Evolutionary conservation across 75 land plant genomes (phyloP).

Genomic region (Chamaecyparis obtusa): DNA sequence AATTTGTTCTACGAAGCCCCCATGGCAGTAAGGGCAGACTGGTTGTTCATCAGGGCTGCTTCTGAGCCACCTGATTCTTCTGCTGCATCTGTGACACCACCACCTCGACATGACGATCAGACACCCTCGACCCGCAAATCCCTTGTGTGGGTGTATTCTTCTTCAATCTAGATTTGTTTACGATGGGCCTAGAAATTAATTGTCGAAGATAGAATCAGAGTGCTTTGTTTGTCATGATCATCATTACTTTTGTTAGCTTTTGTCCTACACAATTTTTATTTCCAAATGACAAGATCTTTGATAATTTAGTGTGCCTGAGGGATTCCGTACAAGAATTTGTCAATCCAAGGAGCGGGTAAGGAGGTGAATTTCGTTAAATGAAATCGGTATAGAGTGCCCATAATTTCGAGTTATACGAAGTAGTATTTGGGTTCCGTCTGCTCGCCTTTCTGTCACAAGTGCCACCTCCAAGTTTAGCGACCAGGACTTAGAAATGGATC

Average conservation of each 20-base stretch:
- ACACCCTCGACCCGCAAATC: not conserved
- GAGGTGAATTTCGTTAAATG: too few species aligned
- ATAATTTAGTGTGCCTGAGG: not conserved
- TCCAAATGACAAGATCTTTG: not conserved
- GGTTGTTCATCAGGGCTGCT: slow-evolving; percentile 15
- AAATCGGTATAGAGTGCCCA: too few species aligned
- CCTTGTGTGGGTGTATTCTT: not conserved
- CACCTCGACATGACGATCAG: slow-evolving; percentile 2
- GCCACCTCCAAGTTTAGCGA: too few species aligned
- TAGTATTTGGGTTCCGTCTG: too few species aligned
- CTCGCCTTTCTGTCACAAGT: too few species aligned
- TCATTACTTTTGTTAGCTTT: too few species aligned
- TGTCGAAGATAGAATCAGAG: not conserved
- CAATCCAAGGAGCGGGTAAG: too few species aligned
- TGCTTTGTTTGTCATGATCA: not conserved
- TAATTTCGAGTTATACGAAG: too few species aligned
- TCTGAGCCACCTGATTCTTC: slow-evolving; percentile 34
- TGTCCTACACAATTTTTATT: too few species aligned
- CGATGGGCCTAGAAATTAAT: not conserved
- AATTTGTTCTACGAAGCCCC: slow-evolving; percentile 71
- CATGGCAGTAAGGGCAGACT: slow-evolving; percentile 61
- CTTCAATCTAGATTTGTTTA: not conserved
- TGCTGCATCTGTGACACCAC: slow-evolving; percentile 75
- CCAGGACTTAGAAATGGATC: too few species aligned
- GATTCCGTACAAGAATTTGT: not conserved